phyloP scores from a whole-genome alignment of 2,329 filamentous ascomycete species.

The Graphiopsis chlorocephala region DNA sequence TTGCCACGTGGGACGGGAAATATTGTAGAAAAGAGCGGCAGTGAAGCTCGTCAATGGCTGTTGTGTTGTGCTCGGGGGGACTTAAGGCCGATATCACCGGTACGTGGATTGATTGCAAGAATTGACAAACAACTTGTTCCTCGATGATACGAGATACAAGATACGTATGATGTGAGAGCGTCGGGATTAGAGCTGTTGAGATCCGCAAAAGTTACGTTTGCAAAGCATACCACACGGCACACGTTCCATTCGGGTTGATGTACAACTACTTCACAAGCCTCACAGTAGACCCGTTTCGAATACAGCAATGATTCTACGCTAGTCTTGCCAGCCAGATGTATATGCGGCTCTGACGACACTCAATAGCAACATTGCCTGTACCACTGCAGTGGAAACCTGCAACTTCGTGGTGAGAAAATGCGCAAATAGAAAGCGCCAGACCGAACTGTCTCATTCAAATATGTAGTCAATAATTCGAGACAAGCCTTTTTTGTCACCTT shows the following conservation, averaged over 20 bases:
- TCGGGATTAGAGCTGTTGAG: not conserved
- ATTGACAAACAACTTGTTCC: not conserved
- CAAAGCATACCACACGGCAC: not conserved
- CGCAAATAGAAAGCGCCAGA: not conserved
- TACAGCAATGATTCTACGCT: too few relatives aligned
- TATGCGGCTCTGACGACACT: not conserved
- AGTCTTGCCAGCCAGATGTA: not conserved
- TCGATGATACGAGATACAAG: not conserved
- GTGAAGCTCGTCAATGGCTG: not conserved
- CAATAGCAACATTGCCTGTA: not conserved
- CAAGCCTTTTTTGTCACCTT: slow-evolving; percentile 27
- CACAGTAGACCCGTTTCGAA: not conserved
- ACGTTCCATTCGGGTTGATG: not conserved
- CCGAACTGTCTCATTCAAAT: not conserved
- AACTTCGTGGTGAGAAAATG: not conserved
- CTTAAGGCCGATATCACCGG: not conserved
- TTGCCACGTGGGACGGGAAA: not conserved
- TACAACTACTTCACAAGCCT: not conserved
- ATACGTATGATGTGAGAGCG: not conserved
- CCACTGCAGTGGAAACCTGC: not conserved
- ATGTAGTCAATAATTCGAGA: slow-evolving; percentile 20
- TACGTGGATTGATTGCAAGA: not conserved
- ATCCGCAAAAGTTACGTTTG: not conserved
- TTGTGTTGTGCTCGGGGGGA: not conserved
- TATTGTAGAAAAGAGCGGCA: not conserved